A percentile compares a stretch with the other conserved stretches of the same genome.
phyloP scores from a whole-genome alignment of 495 filamentous ascomycete species.

The Aspergillus carlsbadensis region DNA sequence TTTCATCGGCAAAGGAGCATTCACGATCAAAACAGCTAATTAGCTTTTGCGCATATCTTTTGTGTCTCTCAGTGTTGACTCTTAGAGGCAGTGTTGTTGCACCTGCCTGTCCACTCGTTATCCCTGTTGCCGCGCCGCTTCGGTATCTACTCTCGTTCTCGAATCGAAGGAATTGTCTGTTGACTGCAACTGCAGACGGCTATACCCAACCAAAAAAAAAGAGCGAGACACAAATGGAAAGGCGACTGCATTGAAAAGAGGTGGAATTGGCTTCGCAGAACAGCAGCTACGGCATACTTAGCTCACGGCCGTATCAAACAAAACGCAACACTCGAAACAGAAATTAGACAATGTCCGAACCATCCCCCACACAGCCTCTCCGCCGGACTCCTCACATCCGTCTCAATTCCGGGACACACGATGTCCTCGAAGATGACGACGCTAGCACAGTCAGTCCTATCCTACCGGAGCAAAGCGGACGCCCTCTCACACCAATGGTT shows the following conservation, averaged over 20 bases:
- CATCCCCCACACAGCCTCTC: background rate
- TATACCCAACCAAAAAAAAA: background rate
- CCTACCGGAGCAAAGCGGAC: constrained; percentile 12
- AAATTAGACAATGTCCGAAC: constrained; percentile 12
- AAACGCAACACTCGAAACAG: background rate
- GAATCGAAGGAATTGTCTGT: background rate
- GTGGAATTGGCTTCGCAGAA: background rate
- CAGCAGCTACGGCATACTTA: background rate
- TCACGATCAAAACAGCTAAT: background rate
- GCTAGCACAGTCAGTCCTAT: constrained; percentile 22
- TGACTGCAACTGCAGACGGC: background rate
- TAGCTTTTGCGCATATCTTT: background rate
- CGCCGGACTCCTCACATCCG: constrained; percentile 45
- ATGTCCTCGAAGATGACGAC: constrained; percentile 41
- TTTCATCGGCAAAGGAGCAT: background rate
- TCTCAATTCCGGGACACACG: constrained; percentile 57
- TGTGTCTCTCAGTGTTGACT: background rate
- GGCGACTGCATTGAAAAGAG: background rate
- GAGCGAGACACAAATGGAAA: background rate
- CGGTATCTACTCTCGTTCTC: background rate
- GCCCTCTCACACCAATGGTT: constrained; percentile 19
- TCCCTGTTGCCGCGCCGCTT: background rate
- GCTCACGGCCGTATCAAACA: background rate
- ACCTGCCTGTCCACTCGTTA: too few relatives aligned
- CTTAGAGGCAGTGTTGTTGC: too few relatives aligned